These are phyloP conservation scores for Xylariaceae sp. DNA, from an alignment of 2,329 filamentous ascomycete species.

Conservation along the genomic window DNA sequence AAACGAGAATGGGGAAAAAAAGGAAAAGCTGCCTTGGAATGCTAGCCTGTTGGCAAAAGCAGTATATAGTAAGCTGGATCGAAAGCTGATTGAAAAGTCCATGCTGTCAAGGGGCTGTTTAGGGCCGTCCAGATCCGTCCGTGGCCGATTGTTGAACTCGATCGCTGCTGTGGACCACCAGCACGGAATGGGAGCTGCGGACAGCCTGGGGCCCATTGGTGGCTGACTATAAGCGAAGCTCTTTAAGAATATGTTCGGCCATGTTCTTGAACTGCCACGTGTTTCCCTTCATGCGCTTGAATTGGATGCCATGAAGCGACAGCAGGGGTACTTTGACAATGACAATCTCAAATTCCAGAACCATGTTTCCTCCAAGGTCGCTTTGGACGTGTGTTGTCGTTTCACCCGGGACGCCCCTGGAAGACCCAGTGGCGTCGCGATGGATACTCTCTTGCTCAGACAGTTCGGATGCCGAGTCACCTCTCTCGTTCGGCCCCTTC, in stretches of 20 bases:
- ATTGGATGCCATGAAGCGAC: conserved; percentile 90
- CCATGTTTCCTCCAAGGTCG: conserved; percentile 78
- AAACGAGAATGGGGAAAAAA: no score
- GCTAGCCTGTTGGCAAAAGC: no score
- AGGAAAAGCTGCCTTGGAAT: no score
- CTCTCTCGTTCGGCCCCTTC: conserved; percentile 54
- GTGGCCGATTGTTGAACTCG: no score
- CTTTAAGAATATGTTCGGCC: conserved; percentile 89
- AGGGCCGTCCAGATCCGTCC: no score
- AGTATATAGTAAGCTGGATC: no score
- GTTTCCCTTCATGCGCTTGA: conserved; percentile 91
- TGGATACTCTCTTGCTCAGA: conserved; percentile 67
- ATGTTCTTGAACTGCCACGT: conserved; percentile 99
- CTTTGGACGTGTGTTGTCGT: conserved; percentile 89
- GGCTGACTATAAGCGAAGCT: conserved; percentile 63
- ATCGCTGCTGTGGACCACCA: no score
- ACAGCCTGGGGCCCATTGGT: neutral
- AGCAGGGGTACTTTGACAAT: conserved; percentile 96
- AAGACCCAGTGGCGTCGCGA: conserved; percentile 45
- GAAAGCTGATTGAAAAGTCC: no score
- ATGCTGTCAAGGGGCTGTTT: no score
- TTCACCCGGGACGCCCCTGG: conserved; percentile 66
- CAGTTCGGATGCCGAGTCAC: conserved; percentile 80
- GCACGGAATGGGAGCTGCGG: no score
- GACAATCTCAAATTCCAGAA: conserved; percentile 88